Evolutionary conservation across 192 early-diverging fungal genomes (phyloP).

Genomic region (Coemansia sp.): DNA sequence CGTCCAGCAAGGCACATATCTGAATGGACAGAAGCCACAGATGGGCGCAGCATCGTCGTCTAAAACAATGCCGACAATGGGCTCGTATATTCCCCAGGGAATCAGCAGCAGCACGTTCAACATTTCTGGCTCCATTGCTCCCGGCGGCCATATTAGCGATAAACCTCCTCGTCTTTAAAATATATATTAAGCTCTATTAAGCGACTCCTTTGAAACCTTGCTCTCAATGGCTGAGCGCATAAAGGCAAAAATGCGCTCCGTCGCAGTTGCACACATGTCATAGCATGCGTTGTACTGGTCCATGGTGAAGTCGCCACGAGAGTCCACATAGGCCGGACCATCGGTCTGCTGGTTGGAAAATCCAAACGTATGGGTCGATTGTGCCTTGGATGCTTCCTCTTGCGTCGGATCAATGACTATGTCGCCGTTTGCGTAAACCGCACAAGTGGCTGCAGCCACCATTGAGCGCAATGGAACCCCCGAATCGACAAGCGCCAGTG

Average conservation of each 20-base stretch:
- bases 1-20: constrained; percentile 26
- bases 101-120: constrained; percentile 25
- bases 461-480: constrained; percentile 77
- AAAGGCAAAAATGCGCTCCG: constrained; percentile 57
- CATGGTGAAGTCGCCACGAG: constrained; percentile 69
- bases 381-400: constrained; percentile 66
- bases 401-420: constrained; percentile 77
- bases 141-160: constrained; percentile 5
- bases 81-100: constrained; percentile 16
- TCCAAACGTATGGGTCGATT: constrained; percentile 81
- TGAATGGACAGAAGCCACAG: constrained; percentile 2
- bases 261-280: constrained; percentile 36
- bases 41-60: constrained; percentile 14
- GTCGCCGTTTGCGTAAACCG: constrained; percentile 57
- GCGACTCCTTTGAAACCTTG: constrained; percentile 37
- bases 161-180: constrained; percentile 23
- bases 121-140: constrained; percentile 7
- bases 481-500: constrained; percentile 86
- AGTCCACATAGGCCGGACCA: constrained; percentile 62
- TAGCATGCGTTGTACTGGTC: constrained; percentile 51
- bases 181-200: background rate
- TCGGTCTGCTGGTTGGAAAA: constrained; percentile 43
- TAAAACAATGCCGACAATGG: constrained; percentile 13
- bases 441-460: constrained; percentile 68
- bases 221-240: constrained; percentile 64